Evolutionary conservation across 306 rosid species (phyloP), one percentile per base, ranked within the genome.

Genomic region (Gastrolobium villosum): DNA sequence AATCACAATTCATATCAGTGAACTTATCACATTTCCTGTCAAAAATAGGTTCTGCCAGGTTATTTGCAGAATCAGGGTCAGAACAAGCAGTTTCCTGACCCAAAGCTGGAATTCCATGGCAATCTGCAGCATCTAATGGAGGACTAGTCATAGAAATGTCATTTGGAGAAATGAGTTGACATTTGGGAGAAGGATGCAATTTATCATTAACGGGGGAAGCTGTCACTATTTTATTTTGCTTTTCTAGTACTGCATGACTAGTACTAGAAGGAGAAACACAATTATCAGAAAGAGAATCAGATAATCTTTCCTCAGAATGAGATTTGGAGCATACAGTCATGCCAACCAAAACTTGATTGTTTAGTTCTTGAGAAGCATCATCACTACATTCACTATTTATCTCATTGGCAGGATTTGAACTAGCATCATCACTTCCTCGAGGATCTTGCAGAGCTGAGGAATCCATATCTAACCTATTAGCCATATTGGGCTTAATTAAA

Each of bases 381-480:
- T 86, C 84, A 52, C 81, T 85, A 26, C 49, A 77, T 77, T 83
- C 92, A 72, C 79, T 75, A 48, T 82, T 66, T 30, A 48, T 79
- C 52, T 81, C 91, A 80, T 73, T 75, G 64, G 70, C 48, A 75
- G 53, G 78, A 72, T 50, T 81, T 63, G 79, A 84, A 84, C 73
- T 77, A 31, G 50, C 55, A 76, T 86, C 89, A 57, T 84, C 90
- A 66, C 78, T 74, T 81, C 85, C 81, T 44, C 13, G 79, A 73
- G 85, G 81, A 80, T 81, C 93, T 15, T 79, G 62, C 36, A 77
- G 74, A 74, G 90, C 77, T 20, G 86, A 74, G 68, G 89, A 83
- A 74, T 76, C 85, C 65, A 68, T 50, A 76, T 86, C 89, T 37
- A 76, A 76, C 63, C 83, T 77, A 59, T 66, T 74, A 26, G 49